Evolutionary conservation across 352 stramenopile species (phyloP), one percentile per base, ranked within the genome.

Genomic region (Pelagophyceae sp.): DNA sequence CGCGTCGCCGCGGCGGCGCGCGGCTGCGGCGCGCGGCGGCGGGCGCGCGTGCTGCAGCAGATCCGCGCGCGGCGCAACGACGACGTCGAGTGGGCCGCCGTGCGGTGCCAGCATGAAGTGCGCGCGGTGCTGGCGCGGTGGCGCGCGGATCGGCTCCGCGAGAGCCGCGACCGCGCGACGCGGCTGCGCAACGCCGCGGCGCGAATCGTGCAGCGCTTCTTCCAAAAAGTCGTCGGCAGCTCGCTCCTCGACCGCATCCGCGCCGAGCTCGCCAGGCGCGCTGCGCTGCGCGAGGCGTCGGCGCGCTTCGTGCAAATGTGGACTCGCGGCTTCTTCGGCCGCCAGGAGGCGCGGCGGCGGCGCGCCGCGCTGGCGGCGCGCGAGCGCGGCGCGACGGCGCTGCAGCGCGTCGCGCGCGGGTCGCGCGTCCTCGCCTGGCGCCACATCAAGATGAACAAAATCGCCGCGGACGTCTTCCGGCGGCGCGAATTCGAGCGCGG

Each of bases 371-470:
- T n/a, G 23, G 71, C 61, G 6, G 11, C 29, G 35, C 67, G 27
- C 67, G 15, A 58, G 15, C 0, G 6, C 35, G 32, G 20, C 2
- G 76, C 65, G 1, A 45, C 64, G 63, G 45, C 35, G 2, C 75
- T 82, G 31, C 77, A 82, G 77, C 20, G 63, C n/a, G n/a, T 76
- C 19, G 72, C 29, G 0, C 65, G 79, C 35, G 61, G 38, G 0
- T 27, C 17, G 17, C 31, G 72, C n/a, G 69, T 82, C 20, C 38
- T 76, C 20, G 29, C 29, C 31, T 82, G 79, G 79, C 72, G 65
- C 32, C 33, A 79, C 31, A 29, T 82, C 3, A 40, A 58, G 32
- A 76, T 79, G 32, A 79, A 79, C 38, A 29, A 69, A 19, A 35
- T 76, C 27, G 76, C 76, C 20, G 64, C 19, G 0, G 25, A 33